phyloP scores from a whole-genome alignment of 2,329 filamentous ascomycete genomes.

The Didymella sp. region DNA sequence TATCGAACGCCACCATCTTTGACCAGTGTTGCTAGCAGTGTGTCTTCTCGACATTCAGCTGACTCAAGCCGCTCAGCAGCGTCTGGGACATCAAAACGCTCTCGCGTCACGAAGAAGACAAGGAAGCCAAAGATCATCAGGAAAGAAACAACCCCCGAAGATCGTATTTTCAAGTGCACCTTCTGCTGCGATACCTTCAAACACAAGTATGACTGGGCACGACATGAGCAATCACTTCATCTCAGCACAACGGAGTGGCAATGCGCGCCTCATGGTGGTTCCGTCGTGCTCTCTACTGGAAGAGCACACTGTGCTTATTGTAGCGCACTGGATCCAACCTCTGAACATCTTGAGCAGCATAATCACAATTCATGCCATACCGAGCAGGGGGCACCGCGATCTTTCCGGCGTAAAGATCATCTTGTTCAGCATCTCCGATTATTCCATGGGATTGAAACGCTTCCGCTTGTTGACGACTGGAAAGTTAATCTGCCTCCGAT shows the following conservation, averaged over 20 bases:
- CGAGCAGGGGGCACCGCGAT: constrained; percentile 27
- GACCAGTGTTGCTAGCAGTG: constrained; percentile 51
- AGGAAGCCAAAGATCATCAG: constrained; percentile 8
- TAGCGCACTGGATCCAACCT: constrained; percentile 12
- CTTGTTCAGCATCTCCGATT: constrained; percentile 36
- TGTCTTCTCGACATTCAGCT: constrained; percentile 56
- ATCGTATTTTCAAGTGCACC: constrained; percentile 35
- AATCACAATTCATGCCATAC: constrained; percentile 32
- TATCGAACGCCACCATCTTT: constrained; percentile 55
- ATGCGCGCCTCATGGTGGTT: constrained; percentile 23
- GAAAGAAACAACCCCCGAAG: constrained; percentile 13
- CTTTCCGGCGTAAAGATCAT: constrained; percentile 43
- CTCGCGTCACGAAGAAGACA: constrained; percentile 24
- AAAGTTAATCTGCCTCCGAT: constrained; percentile 33
- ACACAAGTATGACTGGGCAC: constrained; percentile 40
- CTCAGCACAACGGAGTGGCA: constrained; percentile 38
- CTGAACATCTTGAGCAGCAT: constrained; percentile 27
- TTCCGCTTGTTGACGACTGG: constrained; percentile 46
- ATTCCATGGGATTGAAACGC: constrained; percentile 32
- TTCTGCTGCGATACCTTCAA: constrained; percentile 43
- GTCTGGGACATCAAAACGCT: constrained; percentile 63
- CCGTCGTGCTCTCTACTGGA: constrained; percentile 58
- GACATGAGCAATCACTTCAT: constrained; percentile 41
- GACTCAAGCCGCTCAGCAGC: constrained; percentile 62
- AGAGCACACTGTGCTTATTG: constrained; percentile 46